These are phyloP conservation scores for Metschnikowia vanudenii DNA, from an alignment of 805 yeast genomes.

Conservation along the genomic window DNA sequence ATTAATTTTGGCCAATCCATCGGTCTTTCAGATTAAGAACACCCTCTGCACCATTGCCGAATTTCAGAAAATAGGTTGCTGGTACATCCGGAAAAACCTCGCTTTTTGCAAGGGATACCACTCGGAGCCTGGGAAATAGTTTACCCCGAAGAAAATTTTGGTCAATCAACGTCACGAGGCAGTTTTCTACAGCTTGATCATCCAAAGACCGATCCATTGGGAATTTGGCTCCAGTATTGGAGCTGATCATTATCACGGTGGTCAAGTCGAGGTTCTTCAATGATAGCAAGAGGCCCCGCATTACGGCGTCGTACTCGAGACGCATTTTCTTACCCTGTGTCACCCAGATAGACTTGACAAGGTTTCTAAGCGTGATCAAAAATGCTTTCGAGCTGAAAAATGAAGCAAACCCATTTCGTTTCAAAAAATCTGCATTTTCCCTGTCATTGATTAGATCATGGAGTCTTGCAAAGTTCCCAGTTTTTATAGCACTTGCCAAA, in stretches of 20 bases:
- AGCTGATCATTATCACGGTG: slow-evolving; percentile 7
- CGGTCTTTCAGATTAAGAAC: slow-evolving; percentile 13
- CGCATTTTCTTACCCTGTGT: slow-evolving; percentile 24
- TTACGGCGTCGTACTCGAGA: slow-evolving; percentile 30
- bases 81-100: slow-evolving; percentile 41
- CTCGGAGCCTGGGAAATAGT: slow-evolving; percentile 39
- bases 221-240: not conserved
- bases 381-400: slow-evolving; percentile 47
- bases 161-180: slow-evolving; percentile 51
- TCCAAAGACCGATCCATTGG: slow-evolving; percentile 18
- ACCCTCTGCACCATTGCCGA: slow-evolving; percentile 19
- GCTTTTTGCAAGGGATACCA: slow-evolving; percentile 42
- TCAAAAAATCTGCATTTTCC: slow-evolving; percentile 34
- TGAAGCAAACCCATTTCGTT: slow-evolving; percentile 37
- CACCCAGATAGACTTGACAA: slow-evolving; percentile 35
- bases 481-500: slow-evolving; percentile 35
- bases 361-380: slow-evolving; percentile 47
- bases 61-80: slow-evolving; percentile 21
- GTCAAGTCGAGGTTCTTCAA: slow-evolving; percentile 14
- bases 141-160: slow-evolving; percentile 55
- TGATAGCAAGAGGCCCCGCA: slow-evolving; percentile 22
- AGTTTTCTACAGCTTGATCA: slow-evolving; percentile 47
- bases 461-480: slow-evolving; percentile 44
- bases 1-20: slow-evolving; percentile 17
- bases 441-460: slow-evolving; percentile 25